These are phyloP conservation scores for Puccinia triticina DNA, from an alignment of 1,284 basidiomycete species.

Conservation along the genomic window DNA sequence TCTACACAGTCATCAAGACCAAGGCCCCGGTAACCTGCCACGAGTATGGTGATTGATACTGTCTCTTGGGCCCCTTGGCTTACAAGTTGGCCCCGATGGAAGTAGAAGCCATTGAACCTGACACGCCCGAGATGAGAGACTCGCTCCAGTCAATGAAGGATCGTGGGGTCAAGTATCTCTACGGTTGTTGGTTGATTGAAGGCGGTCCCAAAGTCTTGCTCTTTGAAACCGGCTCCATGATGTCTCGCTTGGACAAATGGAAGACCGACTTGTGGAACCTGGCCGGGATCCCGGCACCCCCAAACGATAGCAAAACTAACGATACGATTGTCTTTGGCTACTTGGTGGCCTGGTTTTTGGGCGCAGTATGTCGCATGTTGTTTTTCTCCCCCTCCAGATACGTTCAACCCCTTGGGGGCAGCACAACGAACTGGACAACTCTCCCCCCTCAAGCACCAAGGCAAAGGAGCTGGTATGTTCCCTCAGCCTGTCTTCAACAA, in stretches of 20 bases:
- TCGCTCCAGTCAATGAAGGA: constrained; percentile 77
- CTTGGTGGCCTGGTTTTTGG: constrained; percentile 99
- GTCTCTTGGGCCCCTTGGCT: no score
- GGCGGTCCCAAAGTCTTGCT: constrained; percentile 89
- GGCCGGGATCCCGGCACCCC: constrained; percentile 92
- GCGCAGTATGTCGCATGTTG: constrained; percentile 74
- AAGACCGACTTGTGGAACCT: constrained; percentile 97
- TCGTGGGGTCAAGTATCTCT: constrained; percentile 88
- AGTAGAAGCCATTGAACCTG: no score
- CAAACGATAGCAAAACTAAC: constrained; percentile 95
- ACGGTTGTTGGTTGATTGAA: constrained; percentile 97
- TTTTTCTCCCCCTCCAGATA: constrained; percentile 58
- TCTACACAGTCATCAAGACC: constrained; percentile 99
- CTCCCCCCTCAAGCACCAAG: background rate
- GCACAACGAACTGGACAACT: background rate
- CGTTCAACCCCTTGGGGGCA: background rate
- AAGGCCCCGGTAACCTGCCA: constrained; percentile 96
- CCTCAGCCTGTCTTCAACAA: no score
- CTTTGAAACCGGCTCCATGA: constrained; percentile 89
- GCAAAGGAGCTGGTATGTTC: background rate
- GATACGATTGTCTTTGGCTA: no score
- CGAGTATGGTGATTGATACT: constrained; percentile 75
- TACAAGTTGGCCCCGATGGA: no score
- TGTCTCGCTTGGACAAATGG: constrained; percentile 91
- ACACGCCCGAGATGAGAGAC: constrained; percentile 56